Evolutionary conservation across 345 rosid genomes (phyloP), one percentile per base, ranked within the genome.

Genomic region (Viola odorata): DNA sequence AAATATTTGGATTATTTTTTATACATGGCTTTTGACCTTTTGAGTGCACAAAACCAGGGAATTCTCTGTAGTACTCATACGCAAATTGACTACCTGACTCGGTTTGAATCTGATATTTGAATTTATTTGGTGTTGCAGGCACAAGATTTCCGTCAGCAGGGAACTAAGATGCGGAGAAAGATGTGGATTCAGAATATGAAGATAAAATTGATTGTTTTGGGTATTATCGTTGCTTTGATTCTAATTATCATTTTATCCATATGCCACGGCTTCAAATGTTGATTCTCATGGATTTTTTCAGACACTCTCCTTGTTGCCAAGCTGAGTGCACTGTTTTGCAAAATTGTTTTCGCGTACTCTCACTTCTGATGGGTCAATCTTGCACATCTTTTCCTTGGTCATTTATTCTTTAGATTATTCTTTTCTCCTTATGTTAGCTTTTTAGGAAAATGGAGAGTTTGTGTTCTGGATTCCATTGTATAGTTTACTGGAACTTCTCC

Each of bases 171-270:
- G 75, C 81, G 70, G 68, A 84, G 85, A 69, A 89, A 85, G 78
- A 83, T 92, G 96, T 92, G 96, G 98, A 0, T 77, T 38, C 80
- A 92, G 75, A 92, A 89, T 68, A 92, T 92, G 98, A 92, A 91
- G 89, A 82, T 89, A 44, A 91, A 91, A 75, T 78, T 91, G 68
- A 78, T 92, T 44, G 98, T 87, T 36, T 58, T 85, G 14, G 96
- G 81, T 52, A 81, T 92, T 60, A 7, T 91, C 54, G 17, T 78
- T 15, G 82, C 81, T 6, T 69, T 91, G 80, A 69, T 86, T 71
- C 91, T 91, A 50, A 68, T 89, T 70, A 77, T 89, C 51, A 3
- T 87, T 45, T 69, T 92, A 49, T 81, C 96, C 0, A 59, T 92
- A 62, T 92, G 96, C 76, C 96, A 62, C 63, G 96, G 96, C 49